Evolutionary conservation across 1,284 basidiomycete genomes (phyloP).

Genomic region (Trichosporon coremiiforme): DNA sequence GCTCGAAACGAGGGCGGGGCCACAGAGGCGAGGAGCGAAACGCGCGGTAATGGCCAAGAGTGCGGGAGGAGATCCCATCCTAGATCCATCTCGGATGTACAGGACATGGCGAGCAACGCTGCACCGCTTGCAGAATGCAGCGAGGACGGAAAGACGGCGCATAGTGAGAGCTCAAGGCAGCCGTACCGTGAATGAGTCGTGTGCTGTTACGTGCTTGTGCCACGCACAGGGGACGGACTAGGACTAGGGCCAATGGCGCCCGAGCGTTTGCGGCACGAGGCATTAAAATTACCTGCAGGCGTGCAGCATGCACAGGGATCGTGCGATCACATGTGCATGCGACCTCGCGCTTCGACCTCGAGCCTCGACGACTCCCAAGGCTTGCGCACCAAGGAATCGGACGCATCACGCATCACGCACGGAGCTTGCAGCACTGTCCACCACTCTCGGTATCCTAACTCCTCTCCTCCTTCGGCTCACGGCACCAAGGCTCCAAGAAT

Average conservation of each 20-base stretch:
- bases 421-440: slow-evolving; percentile 4
- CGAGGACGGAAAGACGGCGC: background rate
- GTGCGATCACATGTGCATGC: slow-evolving; percentile 15
- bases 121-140: background rate
- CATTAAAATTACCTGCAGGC: slow-evolving; percentile 7
- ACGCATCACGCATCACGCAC: background rate
- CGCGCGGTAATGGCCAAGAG: no score
- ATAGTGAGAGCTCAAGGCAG: no score
- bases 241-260: background rate
- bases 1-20: no score
- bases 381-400: no score
- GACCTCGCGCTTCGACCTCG: background rate
- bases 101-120: background rate
- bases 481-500: background rate
- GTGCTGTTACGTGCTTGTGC: background rate
- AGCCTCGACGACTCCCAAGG: no score
- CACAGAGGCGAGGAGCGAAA: no score
- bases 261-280: background rate
- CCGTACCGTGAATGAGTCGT: background rate
- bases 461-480: background rate
- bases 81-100: background rate
- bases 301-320: background rate
- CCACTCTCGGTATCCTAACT: background rate
- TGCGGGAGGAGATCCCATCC: no score
- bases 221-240: background rate